Conservation (phyloP, 306 rosid genomes). For the Bauhinia variegata region DNA sequence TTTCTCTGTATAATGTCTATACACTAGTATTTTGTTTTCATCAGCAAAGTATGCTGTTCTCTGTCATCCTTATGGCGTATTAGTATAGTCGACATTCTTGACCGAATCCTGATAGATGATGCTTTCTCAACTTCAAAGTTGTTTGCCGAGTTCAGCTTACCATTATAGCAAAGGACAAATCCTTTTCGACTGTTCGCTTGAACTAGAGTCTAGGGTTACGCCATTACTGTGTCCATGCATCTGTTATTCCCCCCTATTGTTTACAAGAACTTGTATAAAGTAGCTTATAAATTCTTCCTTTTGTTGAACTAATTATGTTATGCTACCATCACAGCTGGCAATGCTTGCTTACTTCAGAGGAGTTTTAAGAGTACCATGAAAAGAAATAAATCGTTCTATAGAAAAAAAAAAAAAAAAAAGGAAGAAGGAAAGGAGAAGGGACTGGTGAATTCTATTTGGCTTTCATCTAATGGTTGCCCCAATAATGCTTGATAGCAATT, state of each 20-base stretch:
- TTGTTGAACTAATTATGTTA: background rate
- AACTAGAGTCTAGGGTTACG: background rate
- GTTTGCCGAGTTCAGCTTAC: constrained; percentile 29
- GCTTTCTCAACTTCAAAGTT: constrained; percentile 27
- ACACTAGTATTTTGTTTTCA: constrained; percentile 18
- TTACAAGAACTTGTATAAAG: constrained; percentile 1
- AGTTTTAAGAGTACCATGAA: background rate
- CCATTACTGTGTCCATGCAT: background rate
- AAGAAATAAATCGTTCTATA: background rate
- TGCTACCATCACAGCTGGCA: background rate
- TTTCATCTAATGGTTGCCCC: background rate
- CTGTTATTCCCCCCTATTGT: background rate
- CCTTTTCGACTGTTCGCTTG: background rate
- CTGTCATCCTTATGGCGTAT: constrained; percentile 3
- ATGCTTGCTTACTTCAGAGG: background rate
- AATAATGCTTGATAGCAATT: background rate
- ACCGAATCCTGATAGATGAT: constrained; percentile 19
- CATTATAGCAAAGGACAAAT: constrained; percentile 2
- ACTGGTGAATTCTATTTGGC: background rate
- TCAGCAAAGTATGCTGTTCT: constrained; percentile 19
- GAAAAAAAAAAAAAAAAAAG: background rate
- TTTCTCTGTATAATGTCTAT: constrained; percentile 20
- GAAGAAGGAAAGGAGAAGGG: background rate
- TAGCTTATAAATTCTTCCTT: background rate
- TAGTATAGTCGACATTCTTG: no score